These are phyloP conservation scores for Penicillium pulvis DNA, from an alignment of 495 filamentous ascomycete species.

Conservation along the genomic window DNA sequence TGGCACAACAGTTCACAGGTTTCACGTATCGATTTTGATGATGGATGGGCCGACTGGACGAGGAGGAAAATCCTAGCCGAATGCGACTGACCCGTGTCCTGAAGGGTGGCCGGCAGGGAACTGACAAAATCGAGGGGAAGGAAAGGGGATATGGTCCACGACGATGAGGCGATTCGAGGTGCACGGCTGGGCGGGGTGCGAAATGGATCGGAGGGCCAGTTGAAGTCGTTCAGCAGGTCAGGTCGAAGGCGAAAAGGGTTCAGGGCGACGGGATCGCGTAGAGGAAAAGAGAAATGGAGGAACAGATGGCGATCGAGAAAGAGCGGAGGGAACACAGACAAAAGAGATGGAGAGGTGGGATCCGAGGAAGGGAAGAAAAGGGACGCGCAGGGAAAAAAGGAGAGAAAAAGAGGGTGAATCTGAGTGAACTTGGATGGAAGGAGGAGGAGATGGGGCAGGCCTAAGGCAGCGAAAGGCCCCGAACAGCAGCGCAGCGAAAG, in stretches of 20 bases:
- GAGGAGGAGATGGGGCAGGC: slow-evolving; percentile 29
- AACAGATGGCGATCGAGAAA: slow-evolving; percentile 23
- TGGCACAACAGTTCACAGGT: not conserved
- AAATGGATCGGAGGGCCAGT: slow-evolving; percentile 21
- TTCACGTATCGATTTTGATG: not conserved
- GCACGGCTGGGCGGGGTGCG: slow-evolving; percentile 21
- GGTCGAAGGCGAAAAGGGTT: slow-evolving; percentile 32
- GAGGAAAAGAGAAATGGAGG: slow-evolving; percentile 33
- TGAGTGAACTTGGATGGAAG: slow-evolving; percentile 27
- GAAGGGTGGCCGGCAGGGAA: slow-evolving; percentile 18
- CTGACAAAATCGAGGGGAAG: slow-evolving; percentile 6
- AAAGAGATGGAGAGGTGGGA: slow-evolving; percentile 29
- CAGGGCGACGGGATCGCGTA: slow-evolving; percentile 34
- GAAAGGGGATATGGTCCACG: not conserved
- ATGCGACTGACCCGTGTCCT: slow-evolving; percentile 23
- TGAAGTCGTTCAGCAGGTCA: slow-evolving; percentile 30
- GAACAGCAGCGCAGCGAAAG: slow-evolving; percentile 22
- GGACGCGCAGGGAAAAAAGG: slow-evolving; percentile 37
- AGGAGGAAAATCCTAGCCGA: slow-evolving; percentile 20
- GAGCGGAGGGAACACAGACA: slow-evolving; percentile 24
- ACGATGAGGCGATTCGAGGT: slow-evolving; percentile 21
- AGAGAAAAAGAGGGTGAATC: slow-evolving; percentile 33
- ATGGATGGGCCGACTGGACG: not conserved
- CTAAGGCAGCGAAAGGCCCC: slow-evolving; percentile 32
- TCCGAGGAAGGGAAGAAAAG: slow-evolving; percentile 29